Conservation (phyloP, 2,329 filamentous ascomycete genomes). For the Ilyonectria destructans region DNA sequence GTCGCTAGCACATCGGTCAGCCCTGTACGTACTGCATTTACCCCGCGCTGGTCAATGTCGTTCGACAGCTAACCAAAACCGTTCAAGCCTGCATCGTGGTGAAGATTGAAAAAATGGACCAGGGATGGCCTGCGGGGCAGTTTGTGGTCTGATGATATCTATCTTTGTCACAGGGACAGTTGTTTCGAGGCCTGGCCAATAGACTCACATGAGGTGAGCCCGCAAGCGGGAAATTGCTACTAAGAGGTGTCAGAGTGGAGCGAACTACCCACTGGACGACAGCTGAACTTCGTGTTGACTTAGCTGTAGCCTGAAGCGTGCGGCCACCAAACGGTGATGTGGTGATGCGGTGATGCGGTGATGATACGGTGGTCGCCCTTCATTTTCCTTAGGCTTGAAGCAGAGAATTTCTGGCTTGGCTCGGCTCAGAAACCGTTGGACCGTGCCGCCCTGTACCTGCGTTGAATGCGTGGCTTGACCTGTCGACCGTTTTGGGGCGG, state of each 20-base stretch:
- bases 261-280: neutral
- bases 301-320: neutral
- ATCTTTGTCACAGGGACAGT: slow-evolving; percentile 18
- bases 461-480: slow-evolving; percentile 11
- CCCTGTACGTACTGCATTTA: slow-evolving; percentile 14
- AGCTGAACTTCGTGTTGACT: slow-evolving; percentile 4
- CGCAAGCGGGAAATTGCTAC: slow-evolving; percentile 6
- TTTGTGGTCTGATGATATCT: slow-evolving; percentile 22
- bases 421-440: slow-evolving; percentile 22
- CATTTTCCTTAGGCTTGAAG: neutral
- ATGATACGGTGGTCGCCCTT: neutral
- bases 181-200: slow-evolving; percentile 26
- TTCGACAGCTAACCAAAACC: slow-evolving; percentile 19
- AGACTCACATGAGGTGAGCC: slow-evolving; percentile 9
- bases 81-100: slow-evolving; percentile 23
- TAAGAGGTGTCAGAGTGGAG: slow-evolving; percentile 11
- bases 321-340: neutral
- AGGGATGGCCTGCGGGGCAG: slow-evolving; percentile 20
- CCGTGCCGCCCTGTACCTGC: slow-evolving; percentile 15
- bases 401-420: neutral
- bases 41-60: slow-evolving; percentile 24
- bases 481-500: slow-evolving; percentile 1
- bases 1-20: slow-evolving; percentile 16
- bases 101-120: slow-evolving; percentile 16
- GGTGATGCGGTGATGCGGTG: neutral